Evolutionary conservation across 441 rosid species (phyloP).

Genomic region (Pelargonium myrrhifolium): DNA sequence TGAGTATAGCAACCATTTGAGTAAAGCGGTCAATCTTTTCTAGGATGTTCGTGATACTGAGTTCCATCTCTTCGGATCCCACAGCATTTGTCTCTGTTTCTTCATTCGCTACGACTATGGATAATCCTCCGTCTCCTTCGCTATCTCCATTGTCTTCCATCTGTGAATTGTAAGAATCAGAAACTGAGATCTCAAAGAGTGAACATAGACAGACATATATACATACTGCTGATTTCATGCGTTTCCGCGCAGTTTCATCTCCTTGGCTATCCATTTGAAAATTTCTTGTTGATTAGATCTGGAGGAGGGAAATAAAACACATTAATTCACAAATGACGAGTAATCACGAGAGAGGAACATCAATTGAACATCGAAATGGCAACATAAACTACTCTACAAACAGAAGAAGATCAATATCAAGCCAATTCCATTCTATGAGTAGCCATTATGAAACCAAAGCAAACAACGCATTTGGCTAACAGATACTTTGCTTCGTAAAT

Average conservation of each 20-base stretch:
- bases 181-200: constrained; percentile 4
- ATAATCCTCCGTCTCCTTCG: constrained; percentile 23
- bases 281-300: constrained; percentile 2
- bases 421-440: not conserved
- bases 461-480: no score
- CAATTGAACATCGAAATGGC: not conserved
- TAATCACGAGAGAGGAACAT: not conserved
- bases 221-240: constrained; percentile 31
- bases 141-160: constrained; percentile 39
- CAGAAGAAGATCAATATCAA: not conserved
- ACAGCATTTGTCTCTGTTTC: constrained; percentile 35
- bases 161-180: constrained; percentile 22
- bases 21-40: constrained; percentile 73
- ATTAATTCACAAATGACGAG: not conserved
- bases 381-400: not conserved
- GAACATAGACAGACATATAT: constrained; percentile 27
- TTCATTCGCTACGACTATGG: constrained; percentile 41
- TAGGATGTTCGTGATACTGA: constrained; percentile 41
- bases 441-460: no score
- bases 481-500: no score
- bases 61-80: constrained; percentile 74
- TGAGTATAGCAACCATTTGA: constrained; percentile 37
- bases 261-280: constrained; percentile 40
- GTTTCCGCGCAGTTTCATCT: constrained; percentile 39
- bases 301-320: constrained; percentile 8